These are phyloP conservation scores for Medicago lupulina DNA, from an alignment of 306 rosid species.

Conservation along the genomic window DNA sequence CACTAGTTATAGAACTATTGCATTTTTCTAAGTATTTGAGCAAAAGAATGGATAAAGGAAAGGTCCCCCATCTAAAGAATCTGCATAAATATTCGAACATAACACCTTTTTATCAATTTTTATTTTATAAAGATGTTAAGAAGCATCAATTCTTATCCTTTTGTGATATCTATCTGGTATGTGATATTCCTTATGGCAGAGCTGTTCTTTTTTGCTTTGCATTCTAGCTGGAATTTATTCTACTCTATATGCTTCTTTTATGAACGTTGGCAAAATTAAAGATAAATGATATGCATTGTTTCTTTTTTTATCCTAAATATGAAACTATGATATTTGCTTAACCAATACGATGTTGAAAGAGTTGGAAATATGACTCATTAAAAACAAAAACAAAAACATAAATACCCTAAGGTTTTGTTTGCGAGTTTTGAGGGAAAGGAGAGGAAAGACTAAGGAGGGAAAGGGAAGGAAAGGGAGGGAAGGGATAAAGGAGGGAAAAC, in stretches of 20 bases:
- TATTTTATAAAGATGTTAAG: neutral
- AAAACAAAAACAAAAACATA: too few species aligned
- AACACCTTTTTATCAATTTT: slow-evolving; percentile 7
- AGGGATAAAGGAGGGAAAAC: too few species aligned
- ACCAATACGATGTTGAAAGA: neutral
- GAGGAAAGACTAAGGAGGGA: too few species aligned
- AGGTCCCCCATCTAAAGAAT: slow-evolving; percentile 35
- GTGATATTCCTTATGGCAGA: slow-evolving; percentile 31
- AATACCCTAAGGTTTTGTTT: too few species aligned
- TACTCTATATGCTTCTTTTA: slow-evolving; percentile 18
- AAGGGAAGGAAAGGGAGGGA: too few species aligned
- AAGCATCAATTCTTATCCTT: slow-evolving; percentile 47
- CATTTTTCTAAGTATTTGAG: neutral
- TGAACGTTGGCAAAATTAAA: neutral
- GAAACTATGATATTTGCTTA: neutral
- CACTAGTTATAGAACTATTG: neutral
- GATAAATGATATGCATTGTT: slow-evolving; percentile 23
- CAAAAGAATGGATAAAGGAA: slow-evolving; percentile 6
- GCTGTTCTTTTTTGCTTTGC: slow-evolving; percentile 21
- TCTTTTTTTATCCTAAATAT: neutral
- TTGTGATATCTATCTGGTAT: slow-evolving; percentile 12
- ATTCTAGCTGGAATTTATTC: slow-evolving; percentile 43
- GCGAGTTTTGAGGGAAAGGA: too few species aligned
- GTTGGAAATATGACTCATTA: too few species aligned
- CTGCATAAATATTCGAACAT: slow-evolving; percentile 34